Evolutionary conservation across 352 stramenopile genomes (phyloP).

Genomic region (Pythium scleroteichum): DNA sequence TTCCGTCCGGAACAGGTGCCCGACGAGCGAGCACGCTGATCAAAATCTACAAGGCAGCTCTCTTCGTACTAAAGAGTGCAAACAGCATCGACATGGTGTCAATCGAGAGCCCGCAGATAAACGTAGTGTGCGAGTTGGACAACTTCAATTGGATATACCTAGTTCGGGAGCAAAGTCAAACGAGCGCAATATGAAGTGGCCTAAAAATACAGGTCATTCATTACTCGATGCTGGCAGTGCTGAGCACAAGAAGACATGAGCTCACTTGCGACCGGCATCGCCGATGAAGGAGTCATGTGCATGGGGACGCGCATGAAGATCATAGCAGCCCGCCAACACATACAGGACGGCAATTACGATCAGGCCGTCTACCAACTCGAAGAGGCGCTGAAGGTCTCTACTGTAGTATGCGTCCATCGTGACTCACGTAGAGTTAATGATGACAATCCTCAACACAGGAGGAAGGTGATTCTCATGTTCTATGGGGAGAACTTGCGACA

Average conservation of each 20-base stretch:
- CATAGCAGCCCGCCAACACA: conserved; percentile 35
- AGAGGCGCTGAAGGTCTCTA: too few species aligned
- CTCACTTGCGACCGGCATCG: too few species aligned
- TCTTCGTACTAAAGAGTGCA: conserved; percentile 34
- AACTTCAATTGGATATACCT: conserved; percentile 35
- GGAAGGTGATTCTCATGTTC: conserved; percentile 50
- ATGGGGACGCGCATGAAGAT: conserved; percentile 4
- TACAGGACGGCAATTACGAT: conserved; percentile 40
- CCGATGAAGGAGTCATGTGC: too few species aligned
- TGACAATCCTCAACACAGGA: conserved; percentile 30
- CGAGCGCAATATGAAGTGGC: too few species aligned
- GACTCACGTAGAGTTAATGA: too few species aligned
- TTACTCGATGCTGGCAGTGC: too few species aligned
- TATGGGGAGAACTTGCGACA: conserved; percentile 65
- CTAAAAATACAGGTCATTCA: conserved; percentile 19
- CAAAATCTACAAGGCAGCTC: conserved; percentile 29
- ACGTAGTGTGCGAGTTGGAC: conserved; percentile 51
- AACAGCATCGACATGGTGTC: conserved; percentile 45
- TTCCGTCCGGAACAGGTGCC: conserved; percentile 41
- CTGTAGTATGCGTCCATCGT: too few species aligned
- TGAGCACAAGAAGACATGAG: too few species aligned
- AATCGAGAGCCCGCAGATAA: conserved; percentile 36
- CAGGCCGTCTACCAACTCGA: too few species aligned
- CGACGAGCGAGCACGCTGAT: conserved; percentile 24
- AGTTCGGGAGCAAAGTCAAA: too few species aligned